phyloP scores from a whole-genome alignment of 2,329 filamentous ascomycete genomes.

The Talaromyces sp. region DNA sequence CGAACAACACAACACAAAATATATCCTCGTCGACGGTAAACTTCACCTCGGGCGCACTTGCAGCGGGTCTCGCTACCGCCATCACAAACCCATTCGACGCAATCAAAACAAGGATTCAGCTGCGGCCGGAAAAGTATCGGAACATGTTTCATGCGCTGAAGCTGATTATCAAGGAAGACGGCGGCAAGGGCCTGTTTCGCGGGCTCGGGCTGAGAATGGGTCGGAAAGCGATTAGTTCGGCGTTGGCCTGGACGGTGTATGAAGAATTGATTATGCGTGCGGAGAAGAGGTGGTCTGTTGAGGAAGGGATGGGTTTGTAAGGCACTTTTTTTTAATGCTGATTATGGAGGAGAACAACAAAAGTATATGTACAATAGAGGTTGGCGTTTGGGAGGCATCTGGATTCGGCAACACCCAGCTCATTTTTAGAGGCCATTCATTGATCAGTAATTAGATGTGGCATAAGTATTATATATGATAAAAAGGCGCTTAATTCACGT shows the following conservation, averaged over 20 bases:
- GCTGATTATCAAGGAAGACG: conserved; percentile 78
- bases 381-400: neutral
- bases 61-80: conserved; percentile 76
- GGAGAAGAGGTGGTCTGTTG: conserved; percentile 41
- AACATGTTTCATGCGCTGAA: conserved; percentile 75
- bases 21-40: conserved; percentile 59
- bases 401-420: neutral
- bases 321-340: neutral
- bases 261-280: conserved; percentile 82
- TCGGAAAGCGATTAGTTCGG: conserved; percentile 85
- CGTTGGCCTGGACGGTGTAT: conserved; percentile 96
- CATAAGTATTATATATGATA: neutral
- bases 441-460: neutral
- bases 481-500: neutral
- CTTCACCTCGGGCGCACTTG: conserved; percentile 74
- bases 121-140: conserved; percentile 75
- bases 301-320: conserved; percentile 17
- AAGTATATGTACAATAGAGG: neutral
- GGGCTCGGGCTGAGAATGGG: conserved; percentile 82
- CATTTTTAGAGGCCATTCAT: neutral
- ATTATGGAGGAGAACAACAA: neutral
- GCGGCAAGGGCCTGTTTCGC: conserved; percentile 73
- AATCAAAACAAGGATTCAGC: conserved; percentile 88
- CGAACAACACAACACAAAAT: neutral
- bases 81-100: conserved; percentile 96